Evolutionary conservation across 1,284 basidiomycete genomes (phyloP), one percentile per base, ranked within the genome.

Genomic region (Austroboletus novae-zelandiae): DNA sequence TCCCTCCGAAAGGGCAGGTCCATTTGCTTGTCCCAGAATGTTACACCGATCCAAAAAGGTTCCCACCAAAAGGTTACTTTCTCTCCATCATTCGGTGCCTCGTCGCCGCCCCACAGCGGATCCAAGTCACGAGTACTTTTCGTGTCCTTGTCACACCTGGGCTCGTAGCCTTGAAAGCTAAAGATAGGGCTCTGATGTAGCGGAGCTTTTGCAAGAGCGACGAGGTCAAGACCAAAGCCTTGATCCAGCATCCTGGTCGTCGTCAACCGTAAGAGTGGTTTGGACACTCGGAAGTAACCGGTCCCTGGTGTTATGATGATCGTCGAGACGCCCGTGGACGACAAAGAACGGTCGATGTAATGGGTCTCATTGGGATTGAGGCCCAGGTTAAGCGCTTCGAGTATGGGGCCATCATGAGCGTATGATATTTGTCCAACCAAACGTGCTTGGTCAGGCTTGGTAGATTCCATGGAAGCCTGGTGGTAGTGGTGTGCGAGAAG

Each of bases 161-260:
- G 81, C 47, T 83, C 79, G 17, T 72, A 62, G 30, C 81, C 81
- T 60, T 78, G 70, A 65, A 91, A 97, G 61, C 87, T 87, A 68
- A 96, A 94, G 9, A 97, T 83, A 0, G 93, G 93, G 35, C 88
- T 94, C 57, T 89, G 87, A 64, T 98, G 95, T 27, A 99, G 73
- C 2, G 97, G 97, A 55, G 91, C 90, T 68, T 98, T 98, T 34
- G 91, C 86, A 35, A 99, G 78, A 40, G 89, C 91, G 44, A 99
- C 86, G 20, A 98, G 80, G 62, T 98, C 93, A 7, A 98, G 72
- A 0, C 88, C 86, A 56, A 96, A 88, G 0, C 97, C 97, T 67
- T 96, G 94, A 62, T 97, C 94, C 36, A 97, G 81, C 80, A 98
- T 86, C n/a, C 97, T 82, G 46, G 93, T 94, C 0, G 95, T 98